phyloP scores from a whole-genome alignment of 2,329 filamentous ascomycete genomes.

The Beauveria caledonica region DNA sequence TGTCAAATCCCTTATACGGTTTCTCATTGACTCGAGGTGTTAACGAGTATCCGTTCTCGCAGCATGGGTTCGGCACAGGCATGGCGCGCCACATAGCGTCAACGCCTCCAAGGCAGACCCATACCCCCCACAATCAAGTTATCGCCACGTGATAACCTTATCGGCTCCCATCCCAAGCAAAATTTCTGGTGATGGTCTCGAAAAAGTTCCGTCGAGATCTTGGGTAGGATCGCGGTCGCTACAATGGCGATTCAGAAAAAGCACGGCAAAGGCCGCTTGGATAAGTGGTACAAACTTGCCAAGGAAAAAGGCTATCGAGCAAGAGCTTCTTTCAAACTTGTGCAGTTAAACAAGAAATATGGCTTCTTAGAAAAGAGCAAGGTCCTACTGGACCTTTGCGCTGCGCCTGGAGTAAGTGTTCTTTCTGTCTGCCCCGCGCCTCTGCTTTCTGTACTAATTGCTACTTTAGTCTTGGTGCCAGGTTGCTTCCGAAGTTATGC shows the following conservation, averaged over 20 bases:
- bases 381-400: slow-evolving; percentile 94
- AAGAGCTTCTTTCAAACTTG: slow-evolving; percentile 93
- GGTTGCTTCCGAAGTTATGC: slow-evolving; percentile 94
- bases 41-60: background rate
- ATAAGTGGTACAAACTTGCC: slow-evolving; percentile 98
- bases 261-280: slow-evolving; percentile 94
- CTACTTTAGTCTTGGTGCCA: slow-evolving; percentile 76
- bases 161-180: slow-evolving; percentile 20
- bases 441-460: background rate
- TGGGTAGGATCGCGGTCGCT: background rate
- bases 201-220: slow-evolving; percentile 4
- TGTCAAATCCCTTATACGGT: background rate
- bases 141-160: slow-evolving; percentile 29
- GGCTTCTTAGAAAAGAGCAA: slow-evolving; percentile 95
- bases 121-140: slow-evolving; percentile 12
- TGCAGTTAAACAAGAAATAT: slow-evolving; percentile 99
- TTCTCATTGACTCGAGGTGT: slow-evolving; percentile 5
- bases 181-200: slow-evolving; percentile 23
- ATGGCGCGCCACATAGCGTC: slow-evolving; percentile 3
- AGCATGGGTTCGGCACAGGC: background rate
- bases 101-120: background rate
- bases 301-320: slow-evolving; percentile 98
- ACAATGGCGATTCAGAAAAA: slow-evolving; percentile 95
- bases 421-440: background rate
- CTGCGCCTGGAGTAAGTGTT: slow-evolving; percentile 74